A percentile compares a stretch with the other conserved stretches of the same genome.
Evolutionary conservation across 108 stramenopile genomes (phyloP).

Genomic region (Chaetoceros tenuissimus): DNA sequence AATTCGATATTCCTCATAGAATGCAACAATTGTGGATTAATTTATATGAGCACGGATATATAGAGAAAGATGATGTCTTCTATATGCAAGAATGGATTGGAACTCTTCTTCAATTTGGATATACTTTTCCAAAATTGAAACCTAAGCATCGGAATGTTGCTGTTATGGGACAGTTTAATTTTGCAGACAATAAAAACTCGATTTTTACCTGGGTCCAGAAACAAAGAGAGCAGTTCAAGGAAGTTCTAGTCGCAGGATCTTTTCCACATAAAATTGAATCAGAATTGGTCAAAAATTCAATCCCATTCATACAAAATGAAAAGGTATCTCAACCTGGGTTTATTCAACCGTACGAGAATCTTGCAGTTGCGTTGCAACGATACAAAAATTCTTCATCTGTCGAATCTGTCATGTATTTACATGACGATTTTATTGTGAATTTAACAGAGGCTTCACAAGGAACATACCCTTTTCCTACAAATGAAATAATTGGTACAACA

Average conservation of each 20-base stretch:
- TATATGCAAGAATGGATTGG: background rate
- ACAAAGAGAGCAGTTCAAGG: background rate
- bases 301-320: background rate
- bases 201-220: background rate
- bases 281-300: background rate
- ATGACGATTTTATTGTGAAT: constrained; percentile 2
- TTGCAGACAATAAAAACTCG: background rate
- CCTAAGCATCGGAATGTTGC: background rate
- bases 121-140: constrained; percentile 1
- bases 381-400: constrained; percentile 1
- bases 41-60: constrained; percentile 37
- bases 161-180: constrained; percentile 4
- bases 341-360: background rate
- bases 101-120: background rate
- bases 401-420: background rate
- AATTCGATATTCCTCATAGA: constrained; percentile 1
- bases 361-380: background rate
- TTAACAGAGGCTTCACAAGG: background rate
- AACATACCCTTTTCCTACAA: constrained; percentile 2
- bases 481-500: background rate
- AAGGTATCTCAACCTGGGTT: background rate
- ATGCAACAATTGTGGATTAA: constrained; percentile 28
- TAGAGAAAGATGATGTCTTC: constrained; percentile 7
- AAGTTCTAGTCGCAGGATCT: background rate
- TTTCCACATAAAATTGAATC: background rate